Evolutionary conservation across 306 rosid species (phyloP).

Genomic region (Trifolium subterraneum): DNA sequence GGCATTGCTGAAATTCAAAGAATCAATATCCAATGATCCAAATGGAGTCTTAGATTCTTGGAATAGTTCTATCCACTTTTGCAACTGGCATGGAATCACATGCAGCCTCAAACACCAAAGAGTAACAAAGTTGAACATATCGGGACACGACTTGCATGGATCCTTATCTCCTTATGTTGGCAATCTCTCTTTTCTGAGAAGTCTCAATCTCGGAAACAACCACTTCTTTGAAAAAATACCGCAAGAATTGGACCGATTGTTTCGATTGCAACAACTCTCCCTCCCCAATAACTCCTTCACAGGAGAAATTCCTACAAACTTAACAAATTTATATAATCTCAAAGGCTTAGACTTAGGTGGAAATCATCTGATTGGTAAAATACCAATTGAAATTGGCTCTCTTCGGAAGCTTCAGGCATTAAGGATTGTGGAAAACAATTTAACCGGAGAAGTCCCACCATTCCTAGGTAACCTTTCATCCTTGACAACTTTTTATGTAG

Average conservation of each 20-base stretch:
- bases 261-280: neutral
- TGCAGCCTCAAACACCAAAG: conserved; percentile 43
- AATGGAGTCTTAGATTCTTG: conserved; percentile 34
- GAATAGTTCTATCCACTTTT: conserved; percentile 43
- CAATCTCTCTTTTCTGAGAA: conserved; percentile 21
- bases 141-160: conserved; percentile 30
- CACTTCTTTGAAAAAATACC: neutral
- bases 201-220: neutral
- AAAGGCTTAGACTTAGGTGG: neutral
- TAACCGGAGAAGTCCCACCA: too few species aligned
- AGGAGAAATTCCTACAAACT: conserved; percentile 1
- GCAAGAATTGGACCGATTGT: neutral
- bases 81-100: conserved; percentile 49
- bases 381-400: conserved; percentile 1
- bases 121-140: conserved; percentile 28
- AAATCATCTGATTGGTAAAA: conserved; percentile 6
- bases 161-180: conserved; percentile 32
- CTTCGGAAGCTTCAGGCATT: too few species aligned
- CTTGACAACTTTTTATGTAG: too few species aligned
- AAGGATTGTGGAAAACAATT: too few species aligned
- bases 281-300: neutral
- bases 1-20: conserved; percentile 44
- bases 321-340: neutral
- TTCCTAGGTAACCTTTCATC: too few species aligned
- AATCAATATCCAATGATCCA: conserved; percentile 32